Evolutionary conservation across 306 rosid species (phyloP).

Genomic region (Lathyrus tuberosus): DNA sequence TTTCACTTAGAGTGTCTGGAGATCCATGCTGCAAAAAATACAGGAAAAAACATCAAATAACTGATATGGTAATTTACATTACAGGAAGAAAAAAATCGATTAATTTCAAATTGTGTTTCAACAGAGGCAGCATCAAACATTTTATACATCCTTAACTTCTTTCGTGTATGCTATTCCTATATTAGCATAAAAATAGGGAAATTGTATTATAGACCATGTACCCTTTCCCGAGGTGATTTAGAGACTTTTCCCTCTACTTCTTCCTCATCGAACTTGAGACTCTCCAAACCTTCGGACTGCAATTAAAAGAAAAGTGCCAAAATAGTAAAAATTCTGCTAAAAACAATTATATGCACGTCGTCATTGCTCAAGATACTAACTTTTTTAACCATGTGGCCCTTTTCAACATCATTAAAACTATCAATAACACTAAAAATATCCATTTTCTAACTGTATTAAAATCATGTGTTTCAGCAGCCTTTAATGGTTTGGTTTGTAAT

Average conservation of each 20-base stretch:
- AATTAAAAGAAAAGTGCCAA: constrained; percentile 15
- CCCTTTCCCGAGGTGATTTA: constrained; percentile 45
- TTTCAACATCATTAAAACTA: too few species aligned
- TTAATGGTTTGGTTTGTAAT: background rate
- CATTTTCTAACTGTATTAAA: too few species aligned
- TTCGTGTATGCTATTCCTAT: constrained; percentile 1
- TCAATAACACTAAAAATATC: too few species aligned
- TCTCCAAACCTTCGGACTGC: constrained; percentile 24
- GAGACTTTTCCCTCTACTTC: constrained; percentile 32
- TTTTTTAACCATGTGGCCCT: too few species aligned
- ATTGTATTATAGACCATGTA: constrained; percentile 28
- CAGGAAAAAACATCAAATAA: constrained; percentile 8
- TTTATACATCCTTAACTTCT: constrained; percentile 49
- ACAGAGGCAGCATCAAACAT: constrained; percentile 56
- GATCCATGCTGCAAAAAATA: constrained; percentile 55
- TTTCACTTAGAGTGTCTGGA: constrained; percentile 43
- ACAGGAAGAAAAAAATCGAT: background rate
- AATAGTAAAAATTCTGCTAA: constrained; percentile 7
- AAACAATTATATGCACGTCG: constrained; percentile 1
- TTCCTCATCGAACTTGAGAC: constrained; percentile 15
- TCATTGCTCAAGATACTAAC: too few species aligned
- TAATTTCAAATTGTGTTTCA: constrained; percentile 45
- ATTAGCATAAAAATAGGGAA: too few species aligned
- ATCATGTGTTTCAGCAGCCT: too few species aligned
- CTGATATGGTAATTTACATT: background rate